Conservation (phyloP, 176 grass and related monocot species). For the Thinopyrum elongatum region DNA sequence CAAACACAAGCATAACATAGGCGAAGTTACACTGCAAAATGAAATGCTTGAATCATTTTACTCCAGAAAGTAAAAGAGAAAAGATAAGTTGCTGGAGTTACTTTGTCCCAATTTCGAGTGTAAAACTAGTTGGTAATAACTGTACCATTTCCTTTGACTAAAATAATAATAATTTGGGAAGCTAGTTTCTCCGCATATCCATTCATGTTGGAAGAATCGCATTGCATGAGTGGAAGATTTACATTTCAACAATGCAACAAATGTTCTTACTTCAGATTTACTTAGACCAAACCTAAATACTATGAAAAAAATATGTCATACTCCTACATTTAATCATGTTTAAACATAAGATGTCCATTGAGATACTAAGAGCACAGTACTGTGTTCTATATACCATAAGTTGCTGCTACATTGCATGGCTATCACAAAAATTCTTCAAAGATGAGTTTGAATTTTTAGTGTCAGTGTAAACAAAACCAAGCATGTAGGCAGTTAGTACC, state of each 20-base stretch:
- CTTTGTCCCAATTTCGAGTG: background rate
- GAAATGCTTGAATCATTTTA: slow-evolving; percentile 1
- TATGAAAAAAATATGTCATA: background rate
- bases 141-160: background rate
- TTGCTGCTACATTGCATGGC: background rate
- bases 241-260: background rate
- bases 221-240: background rate
- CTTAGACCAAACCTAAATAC: slow-evolving; percentile 4
- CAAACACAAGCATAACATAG: slow-evolving; percentile 87
- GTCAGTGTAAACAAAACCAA: background rate
- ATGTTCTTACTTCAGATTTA: slow-evolving; percentile 7
- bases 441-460: slow-evolving; percentile 9
- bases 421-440: background rate
- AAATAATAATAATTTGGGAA: background rate
- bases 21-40: slow-evolving; percentile 91
- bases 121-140: background rate
- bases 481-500: slow-evolving; percentile 5
- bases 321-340: background rate
- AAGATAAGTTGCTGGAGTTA: background rate
- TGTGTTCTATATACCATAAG: background rate
- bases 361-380: background rate
- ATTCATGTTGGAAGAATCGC: background rate
- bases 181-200: background rate
- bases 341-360: slow-evolving; percentile 5
- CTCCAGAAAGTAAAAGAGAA: background rate